A percentile compares a stretch with the other conserved stretches of the same genome.
Conservation (phyloP, 2,329 filamentous ascomycete genomes). For the Rachicladosporium sp. region DNA sequence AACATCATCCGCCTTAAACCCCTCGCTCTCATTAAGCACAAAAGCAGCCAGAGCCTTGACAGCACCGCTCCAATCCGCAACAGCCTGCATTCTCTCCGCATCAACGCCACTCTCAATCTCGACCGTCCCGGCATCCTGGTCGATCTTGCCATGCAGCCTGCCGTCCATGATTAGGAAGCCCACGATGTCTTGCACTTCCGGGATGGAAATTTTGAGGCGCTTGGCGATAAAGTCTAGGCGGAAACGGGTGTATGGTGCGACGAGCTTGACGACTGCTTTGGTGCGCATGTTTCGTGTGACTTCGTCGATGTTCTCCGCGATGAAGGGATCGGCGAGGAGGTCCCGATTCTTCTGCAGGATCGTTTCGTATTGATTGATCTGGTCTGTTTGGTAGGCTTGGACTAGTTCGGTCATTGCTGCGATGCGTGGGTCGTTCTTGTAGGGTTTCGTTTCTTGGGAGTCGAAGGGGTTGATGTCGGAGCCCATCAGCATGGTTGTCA, state of each 20-base stretch:
- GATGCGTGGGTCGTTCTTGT: slow-evolving; percentile 89
- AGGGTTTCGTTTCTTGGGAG: slow-evolving; percentile 98
- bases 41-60: slow-evolving; percentile 57
- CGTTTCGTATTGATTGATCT: slow-evolving; percentile 81
- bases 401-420: slow-evolving; percentile 95
- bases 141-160: slow-evolving; percentile 75
- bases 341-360: slow-evolving; percentile 81
- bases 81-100: slow-evolving; percentile 58
- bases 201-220: slow-evolving; percentile 70
- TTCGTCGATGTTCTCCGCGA: slow-evolving; percentile 97
- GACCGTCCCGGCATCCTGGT: slow-evolving; percentile 75
- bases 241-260: slow-evolving; percentile 90
- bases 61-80: slow-evolving; percentile 60
- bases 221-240: slow-evolving; percentile 76
- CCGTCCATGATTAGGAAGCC: slow-evolving; percentile 86
- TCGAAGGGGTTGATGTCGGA: slow-evolving; percentile 98
- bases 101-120: slow-evolving; percentile 66
- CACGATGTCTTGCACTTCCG: slow-evolving; percentile 91
- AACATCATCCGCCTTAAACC: slow-evolving; percentile 43
- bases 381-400: slow-evolving; percentile 89
- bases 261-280: slow-evolving; percentile 84
- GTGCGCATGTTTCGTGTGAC: slow-evolving; percentile 97
- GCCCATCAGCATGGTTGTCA: slow-evolving; percentile 97
- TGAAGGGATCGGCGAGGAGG: slow-evolving; percentile 83
- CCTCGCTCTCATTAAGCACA: slow-evolving; percentile 67